These are phyloP conservation scores for Suillus subalutaceus DNA, from an alignment of 768 basidiomycete species.

Conservation along the genomic window DNA sequence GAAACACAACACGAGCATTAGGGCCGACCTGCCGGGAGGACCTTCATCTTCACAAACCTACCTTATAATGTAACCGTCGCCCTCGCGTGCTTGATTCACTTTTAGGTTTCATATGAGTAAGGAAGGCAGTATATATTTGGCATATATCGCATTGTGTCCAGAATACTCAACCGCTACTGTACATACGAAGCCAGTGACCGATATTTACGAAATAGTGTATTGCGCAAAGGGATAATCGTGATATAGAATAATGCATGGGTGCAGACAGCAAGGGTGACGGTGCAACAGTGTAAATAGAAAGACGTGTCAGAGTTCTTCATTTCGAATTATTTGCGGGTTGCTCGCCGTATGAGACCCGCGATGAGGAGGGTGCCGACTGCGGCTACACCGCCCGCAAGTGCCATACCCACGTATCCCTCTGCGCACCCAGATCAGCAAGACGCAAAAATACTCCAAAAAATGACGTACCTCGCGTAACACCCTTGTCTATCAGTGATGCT, in stretches of 20 bases:
- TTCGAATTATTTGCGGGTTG: slow-evolving; percentile 47
- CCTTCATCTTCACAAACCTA: too few species aligned
- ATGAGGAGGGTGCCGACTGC: slow-evolving; percentile 79
- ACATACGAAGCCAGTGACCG: slow-evolving; percentile 17
- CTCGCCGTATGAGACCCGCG: slow-evolving; percentile 85
- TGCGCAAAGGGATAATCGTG: slow-evolving; percentile 16
- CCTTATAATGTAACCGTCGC: too few species aligned
- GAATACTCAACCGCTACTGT: not conserved
- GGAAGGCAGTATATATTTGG: not conserved
- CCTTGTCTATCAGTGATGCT: slow-evolving; percentile 81
- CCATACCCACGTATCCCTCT: slow-evolving; percentile 99
- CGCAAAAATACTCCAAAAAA: not conserved
- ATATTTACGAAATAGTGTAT: slow-evolving; percentile 13
- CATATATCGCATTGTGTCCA: slow-evolving; percentile 3
- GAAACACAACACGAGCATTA: too few species aligned
- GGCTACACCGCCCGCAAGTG: slow-evolving; percentile 87
- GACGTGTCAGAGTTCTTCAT: slow-evolving; percentile 19
- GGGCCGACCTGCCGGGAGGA: too few species aligned
- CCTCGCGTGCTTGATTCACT: not conserved
- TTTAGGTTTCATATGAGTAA: not conserved
- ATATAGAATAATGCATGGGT: slow-evolving; percentile 32
- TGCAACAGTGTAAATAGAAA: slow-evolving; percentile 20
- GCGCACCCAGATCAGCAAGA: slow-evolving; percentile 12
- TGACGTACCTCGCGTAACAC: slow-evolving; percentile 73
- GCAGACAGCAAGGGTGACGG: slow-evolving; percentile 13